Conservation (phyloP, 1,284 basidiomycete species). For the Entoloma clypeatum region DNA sequence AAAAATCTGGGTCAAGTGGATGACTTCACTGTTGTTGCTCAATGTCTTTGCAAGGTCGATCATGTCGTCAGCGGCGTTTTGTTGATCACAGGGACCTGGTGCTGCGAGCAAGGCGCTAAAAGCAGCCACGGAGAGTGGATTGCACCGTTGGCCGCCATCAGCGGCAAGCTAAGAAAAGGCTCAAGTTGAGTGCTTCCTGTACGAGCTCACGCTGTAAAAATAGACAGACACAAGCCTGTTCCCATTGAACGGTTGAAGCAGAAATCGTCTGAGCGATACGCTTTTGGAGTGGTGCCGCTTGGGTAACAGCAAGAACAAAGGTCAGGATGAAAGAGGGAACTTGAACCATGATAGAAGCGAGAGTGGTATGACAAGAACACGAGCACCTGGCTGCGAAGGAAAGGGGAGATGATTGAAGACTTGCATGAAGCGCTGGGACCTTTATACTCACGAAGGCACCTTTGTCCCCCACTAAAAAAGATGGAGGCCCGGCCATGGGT, state of each 20-base stretch:
- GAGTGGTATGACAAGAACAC: conserved; percentile 14
- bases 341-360: conserved; percentile 10
- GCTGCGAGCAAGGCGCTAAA: conserved; percentile 48
- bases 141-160: conserved; percentile 46
- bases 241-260: conserved; percentile 34
- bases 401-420: too few species aligned
- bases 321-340: conserved; percentile 8
- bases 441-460: conserved; percentile 10
- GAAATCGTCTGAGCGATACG: conserved; percentile 38
- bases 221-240: conserved; percentile 33
- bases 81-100: conserved; percentile 49
- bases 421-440: too few species aligned
- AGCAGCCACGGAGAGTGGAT: conserved; percentile 41
- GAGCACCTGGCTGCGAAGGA: conserved; percentile 21
- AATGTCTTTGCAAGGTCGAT: conserved; percentile 50
- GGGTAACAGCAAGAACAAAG: conserved; percentile 16
- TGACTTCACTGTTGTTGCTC: conserved; percentile 46
- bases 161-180: conserved; percentile 35
- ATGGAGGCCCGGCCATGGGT: too few species aligned
- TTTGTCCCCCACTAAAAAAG: too few species aligned
- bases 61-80: conserved; percentile 52
- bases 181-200: background rate
- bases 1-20: conserved; percentile 49
- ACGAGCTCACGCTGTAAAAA: conserved; percentile 6
- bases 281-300: conserved; percentile 28